Evolutionary conservation across 352 stramenopile genomes (phyloP).

Genomic region (Phytophthora aleatoria): DNA sequence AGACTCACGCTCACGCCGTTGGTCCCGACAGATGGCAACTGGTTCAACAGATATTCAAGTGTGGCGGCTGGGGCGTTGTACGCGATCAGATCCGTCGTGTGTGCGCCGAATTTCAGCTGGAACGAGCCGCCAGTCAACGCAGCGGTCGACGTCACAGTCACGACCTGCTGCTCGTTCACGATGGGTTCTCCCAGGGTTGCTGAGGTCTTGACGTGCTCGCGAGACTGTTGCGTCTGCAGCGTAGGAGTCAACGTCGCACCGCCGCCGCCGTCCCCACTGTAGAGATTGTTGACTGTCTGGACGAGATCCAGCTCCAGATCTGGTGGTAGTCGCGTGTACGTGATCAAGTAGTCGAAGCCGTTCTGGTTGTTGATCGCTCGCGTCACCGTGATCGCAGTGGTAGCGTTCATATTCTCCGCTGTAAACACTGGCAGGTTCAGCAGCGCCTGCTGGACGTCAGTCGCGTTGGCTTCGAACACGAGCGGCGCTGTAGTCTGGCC

Average conservation of each 20-base stretch:
- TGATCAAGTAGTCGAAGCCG: slow-evolving; percentile 81
- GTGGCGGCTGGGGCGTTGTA: slow-evolving; percentile 67
- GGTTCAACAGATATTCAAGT: slow-evolving; percentile 77
- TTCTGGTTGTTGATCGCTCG: slow-evolving; percentile 52
- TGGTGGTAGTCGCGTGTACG: slow-evolving; percentile 53
- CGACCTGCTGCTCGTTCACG: slow-evolving; percentile 74
- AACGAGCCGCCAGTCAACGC: slow-evolving; percentile 58
- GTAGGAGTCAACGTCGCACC: slow-evolving; percentile 38
- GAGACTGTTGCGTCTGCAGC: slow-evolving; percentile 38
- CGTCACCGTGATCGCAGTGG: slow-evolving; percentile 51
- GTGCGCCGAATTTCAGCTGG: slow-evolving; percentile 68
- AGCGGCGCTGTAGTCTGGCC: slow-evolving; percentile 66
- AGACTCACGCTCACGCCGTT: slow-evolving; percentile 47
- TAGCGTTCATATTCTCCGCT: slow-evolving; percentile 12
- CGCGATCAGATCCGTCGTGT: slow-evolving; percentile 61
- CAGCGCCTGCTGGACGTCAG: slow-evolving; percentile 68
- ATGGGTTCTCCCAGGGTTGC: slow-evolving; percentile 53
- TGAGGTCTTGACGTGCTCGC: slow-evolving; percentile 80
- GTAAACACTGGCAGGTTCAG: slow-evolving; percentile 58
- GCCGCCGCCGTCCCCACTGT: slow-evolving; percentile 50
- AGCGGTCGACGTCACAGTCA: slow-evolving; percentile 51
- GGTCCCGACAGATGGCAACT: slow-evolving; percentile 55
- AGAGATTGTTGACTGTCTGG: slow-evolving; percentile 67
- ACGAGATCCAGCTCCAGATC: slow-evolving; percentile 42
- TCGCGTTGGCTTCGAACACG: slow-evolving; percentile 81